A percentile compares a stretch with the other conserved stretches of the same genome.
Evolutionary conservation across 345 rosid genomes (phyloP).

Genomic region (Eutrema heterophyllum): DNA sequence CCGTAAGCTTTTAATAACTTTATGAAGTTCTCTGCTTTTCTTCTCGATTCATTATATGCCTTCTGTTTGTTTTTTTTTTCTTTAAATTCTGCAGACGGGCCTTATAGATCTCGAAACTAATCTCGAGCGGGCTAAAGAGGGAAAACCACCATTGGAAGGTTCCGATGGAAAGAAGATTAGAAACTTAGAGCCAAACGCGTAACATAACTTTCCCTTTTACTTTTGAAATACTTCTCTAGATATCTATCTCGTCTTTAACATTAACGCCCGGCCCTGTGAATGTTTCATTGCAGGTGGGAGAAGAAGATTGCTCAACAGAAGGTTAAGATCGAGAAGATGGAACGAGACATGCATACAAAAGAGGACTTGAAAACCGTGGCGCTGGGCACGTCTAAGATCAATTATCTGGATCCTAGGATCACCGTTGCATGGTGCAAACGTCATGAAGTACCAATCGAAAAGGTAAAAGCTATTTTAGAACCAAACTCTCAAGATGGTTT

Average conservation of each 20-base stretch:
- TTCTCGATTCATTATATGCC: background rate
- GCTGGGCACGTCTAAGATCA: slow-evolving; percentile 90
- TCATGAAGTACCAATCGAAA: slow-evolving; percentile 94
- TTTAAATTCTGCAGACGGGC: slow-evolving; percentile 44
- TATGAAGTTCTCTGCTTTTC: background rate
- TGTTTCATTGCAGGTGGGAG: slow-evolving; percentile 49
- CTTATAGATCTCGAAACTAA: slow-evolving; percentile 65
- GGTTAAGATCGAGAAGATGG: slow-evolving; percentile 70
- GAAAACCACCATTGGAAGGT: slow-evolving; percentile 81
- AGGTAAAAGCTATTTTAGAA: slow-evolving; percentile 45
- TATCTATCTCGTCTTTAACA: background rate
- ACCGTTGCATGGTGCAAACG: slow-evolving; percentile 99
- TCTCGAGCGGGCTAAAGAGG: slow-evolving; percentile 78
- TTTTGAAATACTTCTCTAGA: background rate
- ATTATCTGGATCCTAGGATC: slow-evolving; percentile 95
- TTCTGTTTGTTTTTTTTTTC: background rate
- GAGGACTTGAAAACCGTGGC: slow-evolving; percentile 96
- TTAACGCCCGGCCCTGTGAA: background rate
- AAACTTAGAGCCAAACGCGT: slow-evolving; percentile 78
- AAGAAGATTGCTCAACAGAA: slow-evolving; percentile 64
- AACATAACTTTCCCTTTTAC: slow-evolving; percentile 30
- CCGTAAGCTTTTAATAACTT: background rate
- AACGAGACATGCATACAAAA: slow-evolving; percentile 59
- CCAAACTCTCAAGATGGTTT: background rate
- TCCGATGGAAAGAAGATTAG: slow-evolving; percentile 83